Base-by-base conservation (phyloP, 768 basidiomycete genomes). In the Trametes sanguinea region DNA sequence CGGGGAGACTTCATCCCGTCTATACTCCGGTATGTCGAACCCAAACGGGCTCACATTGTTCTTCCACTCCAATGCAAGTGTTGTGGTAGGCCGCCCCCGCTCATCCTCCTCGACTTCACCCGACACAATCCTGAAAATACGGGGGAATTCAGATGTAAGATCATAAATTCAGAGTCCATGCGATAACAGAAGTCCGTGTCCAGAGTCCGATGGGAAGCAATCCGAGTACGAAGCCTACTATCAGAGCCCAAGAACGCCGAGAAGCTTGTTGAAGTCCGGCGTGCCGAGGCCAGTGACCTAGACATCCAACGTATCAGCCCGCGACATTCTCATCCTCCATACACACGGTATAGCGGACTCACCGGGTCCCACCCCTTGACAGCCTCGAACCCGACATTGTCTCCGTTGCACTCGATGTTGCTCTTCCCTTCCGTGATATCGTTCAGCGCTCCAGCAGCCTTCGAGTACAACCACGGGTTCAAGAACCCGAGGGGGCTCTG, bases 381-480 rank as follows among this genome's bases (percentile, higher is more conserved):
- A 1, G 74, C 74, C 57, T 64, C 61, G 62, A 76, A 77, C 6
- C 75, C 75, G 2, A 60, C 56, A 2, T 73, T 73, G 2, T 64
- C 54, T 11, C 75, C 75, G 30, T 71, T 70, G 60, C 76, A 76
- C 6, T 74, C 76, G 0, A 74, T 69, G 29, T 73, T 67, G 59
- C 71, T 73, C 56, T 68, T 59, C 61, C 76, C 74, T 32, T 35
- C 44, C 2, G 71, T 75, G 39, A 78, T 68, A 55, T 77, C 76
- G 37, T 71, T 75, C 57, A 77, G 67, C 51, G 62, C 68, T 14
- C 37, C 43, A 33, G 67, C 61, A 11, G 58, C 70, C 35, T 50
- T 60, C 39, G 65, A 43, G 57, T 77, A 76, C 60, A 77, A 60
- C 70, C 72, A 75, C 46, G 76, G 75, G 67, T 77, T 77, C 60